Percentiles rank a stretch among this genome's conserved stretches.
These are phyloP conservation scores for Leishmania gerbilli DNA, from an alignment of 208 protist species.

Conservation along the genomic window DNA sequence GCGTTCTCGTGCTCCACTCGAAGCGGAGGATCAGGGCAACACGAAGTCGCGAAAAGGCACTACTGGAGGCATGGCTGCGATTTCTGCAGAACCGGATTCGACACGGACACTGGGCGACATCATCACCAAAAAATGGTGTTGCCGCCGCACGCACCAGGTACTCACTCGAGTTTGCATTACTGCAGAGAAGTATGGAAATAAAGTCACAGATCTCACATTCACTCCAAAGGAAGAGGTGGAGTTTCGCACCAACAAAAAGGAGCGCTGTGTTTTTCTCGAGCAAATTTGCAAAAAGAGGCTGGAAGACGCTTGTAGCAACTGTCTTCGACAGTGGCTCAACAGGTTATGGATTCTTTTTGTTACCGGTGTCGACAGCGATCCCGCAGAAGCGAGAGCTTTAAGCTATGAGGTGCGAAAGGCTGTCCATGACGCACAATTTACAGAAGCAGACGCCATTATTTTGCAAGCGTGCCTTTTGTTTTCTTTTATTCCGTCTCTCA, in stretches of 20 bases:
- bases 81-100: neutral
- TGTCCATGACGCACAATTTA: slow-evolving; percentile 60
- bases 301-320: slow-evolving; percentile 29
- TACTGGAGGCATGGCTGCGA: neutral
- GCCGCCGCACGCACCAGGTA: slow-evolving; percentile 64
- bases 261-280: slow-evolving; percentile 44
- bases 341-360: slow-evolving; percentile 71
- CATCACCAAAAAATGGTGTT: slow-evolving; percentile 64
- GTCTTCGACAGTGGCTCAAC: slow-evolving; percentile 58
- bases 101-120: slow-evolving; percentile 61
- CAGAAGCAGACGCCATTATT: slow-evolving; percentile 44
- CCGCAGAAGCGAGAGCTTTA: slow-evolving; percentile 40
- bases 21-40: slow-evolving; percentile 14
- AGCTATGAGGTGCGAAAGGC: slow-evolving; percentile 67
- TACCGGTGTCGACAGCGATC: slow-evolving; percentile 62
- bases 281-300: slow-evolving; percentile 42
- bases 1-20: slow-evolving; percentile 34
- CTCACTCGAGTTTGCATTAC: slow-evolving; percentile 57
- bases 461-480: slow-evolving; percentile 56
- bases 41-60: slow-evolving; percentile 19
- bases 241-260: slow-evolving; percentile 52
- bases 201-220: slow-evolving; percentile 46
- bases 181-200: slow-evolving; percentile 57
- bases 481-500: slow-evolving; percentile 59
- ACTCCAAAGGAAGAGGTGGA: slow-evolving; percentile 48